A percentile compares a stretch with the other conserved stretches of the same genome.
phyloP scores from a whole-genome alignment of 257 asterid species.

The Petunia secreta region DNA sequence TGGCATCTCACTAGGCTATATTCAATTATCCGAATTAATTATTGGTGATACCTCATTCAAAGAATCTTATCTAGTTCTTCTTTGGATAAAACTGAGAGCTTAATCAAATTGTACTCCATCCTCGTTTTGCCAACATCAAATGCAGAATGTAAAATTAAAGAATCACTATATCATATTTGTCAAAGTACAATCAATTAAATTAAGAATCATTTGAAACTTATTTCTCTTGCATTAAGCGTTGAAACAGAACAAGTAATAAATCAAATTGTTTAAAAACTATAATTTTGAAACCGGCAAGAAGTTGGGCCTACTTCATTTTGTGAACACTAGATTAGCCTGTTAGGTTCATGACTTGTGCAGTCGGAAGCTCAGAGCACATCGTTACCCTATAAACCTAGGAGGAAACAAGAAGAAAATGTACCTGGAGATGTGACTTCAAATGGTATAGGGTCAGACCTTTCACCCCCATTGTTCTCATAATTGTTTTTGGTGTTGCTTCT shows the following conservation, averaged over 20 bases:
- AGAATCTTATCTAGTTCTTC: neutral
- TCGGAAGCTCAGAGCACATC: neutral
- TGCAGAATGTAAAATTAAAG: neutral
- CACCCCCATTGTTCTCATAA: conserved; percentile 92
- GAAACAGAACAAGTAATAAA: neutral
- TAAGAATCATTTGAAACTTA: neutral
- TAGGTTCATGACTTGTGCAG: neutral
- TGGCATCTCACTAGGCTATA: neutral
- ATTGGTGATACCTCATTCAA: neutral
- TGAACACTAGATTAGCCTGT: neutral
- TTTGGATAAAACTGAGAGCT: neutral
- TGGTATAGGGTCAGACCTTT: conserved; percentile 94
- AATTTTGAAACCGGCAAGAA: neutral
- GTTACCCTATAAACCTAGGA: neutral
- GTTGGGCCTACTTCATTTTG: neutral
- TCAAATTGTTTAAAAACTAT: neutral
- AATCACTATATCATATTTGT: neutral
- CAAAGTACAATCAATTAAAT: neutral
- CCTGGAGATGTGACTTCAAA: conserved; percentile 98
- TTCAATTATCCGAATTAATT: neutral
- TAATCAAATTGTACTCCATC: neutral
- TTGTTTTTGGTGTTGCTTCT: conserved; percentile 94
- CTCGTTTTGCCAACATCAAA: neutral
- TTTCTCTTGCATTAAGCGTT: neutral
- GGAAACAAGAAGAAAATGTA: conserved; percentile 25